phyloP scores from a whole-genome alignment of 257 asterid species.

The Solanum etuberosum region DNA sequence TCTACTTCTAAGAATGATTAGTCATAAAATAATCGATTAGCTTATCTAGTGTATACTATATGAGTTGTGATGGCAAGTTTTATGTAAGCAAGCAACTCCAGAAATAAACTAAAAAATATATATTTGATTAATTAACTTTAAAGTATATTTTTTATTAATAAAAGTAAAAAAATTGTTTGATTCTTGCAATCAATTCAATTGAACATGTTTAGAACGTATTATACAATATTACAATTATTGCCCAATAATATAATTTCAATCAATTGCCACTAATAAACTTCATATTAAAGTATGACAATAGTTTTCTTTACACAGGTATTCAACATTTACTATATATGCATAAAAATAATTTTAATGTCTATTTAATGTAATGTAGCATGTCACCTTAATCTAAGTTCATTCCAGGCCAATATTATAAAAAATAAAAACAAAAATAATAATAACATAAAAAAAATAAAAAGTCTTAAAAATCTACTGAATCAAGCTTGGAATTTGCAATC shows the following conservation, averaged over 20 bases:
- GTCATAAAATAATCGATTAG: background rate
- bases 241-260: background rate
- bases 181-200: background rate
- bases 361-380: background rate
- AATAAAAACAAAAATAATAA: background rate
- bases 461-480: background rate
- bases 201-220: background rate
- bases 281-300: too few species aligned
- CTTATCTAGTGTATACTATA: background rate
- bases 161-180: background rate
- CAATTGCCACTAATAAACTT: background rate
- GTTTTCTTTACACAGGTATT: background rate
- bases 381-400: background rate
- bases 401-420: background rate
- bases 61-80: background rate
- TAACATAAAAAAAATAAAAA: too few species aligned
- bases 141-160: background rate
- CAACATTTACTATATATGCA: background rate
- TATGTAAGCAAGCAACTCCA: background rate
- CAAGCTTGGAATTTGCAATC: background rate
- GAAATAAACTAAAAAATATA: background rate
- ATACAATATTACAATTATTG: background rate
- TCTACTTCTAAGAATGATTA: background rate
- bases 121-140: background rate
- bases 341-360: background rate